Evolutionary conservation across 257 asterid genomes (phyloP).

Genomic region (Nicotiana undulata): DNA sequence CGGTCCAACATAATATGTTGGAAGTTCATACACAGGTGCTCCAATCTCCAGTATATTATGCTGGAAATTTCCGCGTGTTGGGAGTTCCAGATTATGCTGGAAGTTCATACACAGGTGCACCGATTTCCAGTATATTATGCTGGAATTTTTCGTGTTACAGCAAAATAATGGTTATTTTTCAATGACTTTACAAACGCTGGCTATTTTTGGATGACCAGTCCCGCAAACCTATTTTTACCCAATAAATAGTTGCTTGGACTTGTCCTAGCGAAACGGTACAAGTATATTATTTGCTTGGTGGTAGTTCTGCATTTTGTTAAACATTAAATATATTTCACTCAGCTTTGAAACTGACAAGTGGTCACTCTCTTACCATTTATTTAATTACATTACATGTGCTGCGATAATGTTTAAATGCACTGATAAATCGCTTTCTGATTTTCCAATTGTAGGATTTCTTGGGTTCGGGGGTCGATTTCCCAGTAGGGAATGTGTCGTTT

Average conservation of each 20-base stretch:
- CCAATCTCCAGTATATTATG: too few relatives aligned
- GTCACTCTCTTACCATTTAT: neutral
- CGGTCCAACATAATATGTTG: too few relatives aligned
- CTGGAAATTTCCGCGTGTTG: too few relatives aligned
- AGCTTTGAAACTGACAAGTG: neutral
- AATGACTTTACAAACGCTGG: too few relatives aligned
- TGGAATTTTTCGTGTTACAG: too few relatives aligned
- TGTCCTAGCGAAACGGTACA: neutral
- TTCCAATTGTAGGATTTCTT: slow-evolving; percentile 54
- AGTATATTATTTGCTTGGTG: neutral
- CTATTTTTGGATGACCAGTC: too few relatives aligned
- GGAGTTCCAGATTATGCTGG: too few relatives aligned
- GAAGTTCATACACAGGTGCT: too few relatives aligned
- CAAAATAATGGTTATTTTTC: too few relatives aligned
- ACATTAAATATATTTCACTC: neutral
- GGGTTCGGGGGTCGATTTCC: slow-evolving; percentile 93
- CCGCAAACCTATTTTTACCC: too few relatives aligned
- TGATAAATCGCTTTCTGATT: neutral
- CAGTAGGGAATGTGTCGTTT: slow-evolving; percentile 91
- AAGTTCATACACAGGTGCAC: too few relatives aligned
- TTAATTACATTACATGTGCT: neutral
- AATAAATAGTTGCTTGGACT: neutral
- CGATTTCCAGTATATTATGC: too few relatives aligned
- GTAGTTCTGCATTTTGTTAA: neutral
- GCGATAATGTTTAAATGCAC: neutral